Evolutionary conservation across 192 early-diverging fungal genomes (phyloP), one percentile per base, ranked within the genome.

Genomic region (Diversispora epigaea): DNA sequence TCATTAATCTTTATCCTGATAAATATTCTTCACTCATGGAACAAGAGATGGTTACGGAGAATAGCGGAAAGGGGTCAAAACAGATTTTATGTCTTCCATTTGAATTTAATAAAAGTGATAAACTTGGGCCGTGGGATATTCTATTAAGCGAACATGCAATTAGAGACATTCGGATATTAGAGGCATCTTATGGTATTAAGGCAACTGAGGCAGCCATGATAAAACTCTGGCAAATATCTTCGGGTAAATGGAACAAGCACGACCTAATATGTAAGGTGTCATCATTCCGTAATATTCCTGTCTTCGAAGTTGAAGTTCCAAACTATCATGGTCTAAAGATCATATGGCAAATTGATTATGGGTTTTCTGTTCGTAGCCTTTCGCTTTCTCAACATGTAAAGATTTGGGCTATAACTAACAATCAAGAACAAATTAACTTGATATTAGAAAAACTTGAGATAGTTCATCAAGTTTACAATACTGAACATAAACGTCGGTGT

Each of bases 71-170:
- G 4, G 8, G 15, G 19, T 43, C 47, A 14, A 25, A 71, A 39
- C 19, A 39, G 0, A 25, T 52, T 41, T 54, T 46, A 15, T 46
- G 70, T 9, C 70, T 71, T 57, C 70, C 70, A 57, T 71, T 71
- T 57, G 70, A 71, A 57, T 71, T 71, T 57, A 32, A 56, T 44
- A 54, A 71, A 7, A 39, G 43, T 44, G 70, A 71, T 41, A 71
- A 58, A 0, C 41, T 71, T 25, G 70, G 70, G 1, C 41, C 52
- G 8, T 71, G 70, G 70, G 70, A 71, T 7, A 43, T 71, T 25
- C 19, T 71, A 54, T 25, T 71, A 22, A 71, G 70, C 19, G 70
- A 71, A 45, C 21, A 68, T 12, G 46, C 67, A 52, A 68, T 68
- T 19, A 49, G 50, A 49, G 67, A 68, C 22, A 39, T 71, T 50